phyloP scores from a whole-genome alignment of 495 filamentous ascomycete genomes.

The Annulohypoxylon nitens region DNA sequence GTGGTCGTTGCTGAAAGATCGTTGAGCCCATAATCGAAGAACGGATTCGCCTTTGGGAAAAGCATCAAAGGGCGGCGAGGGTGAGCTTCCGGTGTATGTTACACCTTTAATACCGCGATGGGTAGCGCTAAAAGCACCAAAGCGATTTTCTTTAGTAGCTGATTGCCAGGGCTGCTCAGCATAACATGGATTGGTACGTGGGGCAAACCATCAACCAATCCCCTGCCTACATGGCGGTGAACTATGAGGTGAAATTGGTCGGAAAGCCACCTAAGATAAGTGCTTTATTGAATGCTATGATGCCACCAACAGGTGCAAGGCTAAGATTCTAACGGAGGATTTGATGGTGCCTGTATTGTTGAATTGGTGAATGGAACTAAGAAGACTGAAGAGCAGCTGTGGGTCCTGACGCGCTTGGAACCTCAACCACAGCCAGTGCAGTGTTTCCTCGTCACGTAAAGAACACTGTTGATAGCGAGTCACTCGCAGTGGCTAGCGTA shows the following conservation, averaged over 20 bases:
- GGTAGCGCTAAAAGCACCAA: conserved; percentile 6
- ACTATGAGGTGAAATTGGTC: conserved; percentile 12
- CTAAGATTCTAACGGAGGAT: not conserved
- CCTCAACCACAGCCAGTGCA: no score
- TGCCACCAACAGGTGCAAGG: conserved; percentile 1
- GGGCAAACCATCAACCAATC: conserved; percentile 11
- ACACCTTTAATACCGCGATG: no score
- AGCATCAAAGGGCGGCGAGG: not conserved
- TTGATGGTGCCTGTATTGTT: no score
- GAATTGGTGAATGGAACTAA: no score
- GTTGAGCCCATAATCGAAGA: not conserved
- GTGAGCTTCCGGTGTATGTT: not conserved
- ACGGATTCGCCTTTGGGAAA: not conserved
- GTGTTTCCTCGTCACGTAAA: no score
- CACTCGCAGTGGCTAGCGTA: no score
- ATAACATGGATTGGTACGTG: not conserved
- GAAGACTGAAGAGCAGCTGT: no score
- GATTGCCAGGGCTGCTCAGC: not conserved
- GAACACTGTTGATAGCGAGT: no score
- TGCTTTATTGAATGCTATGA: conserved; percentile 6
- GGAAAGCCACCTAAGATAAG: not conserved
- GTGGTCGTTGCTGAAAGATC: not conserved
- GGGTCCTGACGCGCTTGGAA: no score
- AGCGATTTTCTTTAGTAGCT: conserved; percentile 12
- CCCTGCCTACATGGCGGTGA: not conserved